Evolutionary conservation across 345 rosid genomes (phyloP).

Genomic region (Turritis glabra): DNA sequence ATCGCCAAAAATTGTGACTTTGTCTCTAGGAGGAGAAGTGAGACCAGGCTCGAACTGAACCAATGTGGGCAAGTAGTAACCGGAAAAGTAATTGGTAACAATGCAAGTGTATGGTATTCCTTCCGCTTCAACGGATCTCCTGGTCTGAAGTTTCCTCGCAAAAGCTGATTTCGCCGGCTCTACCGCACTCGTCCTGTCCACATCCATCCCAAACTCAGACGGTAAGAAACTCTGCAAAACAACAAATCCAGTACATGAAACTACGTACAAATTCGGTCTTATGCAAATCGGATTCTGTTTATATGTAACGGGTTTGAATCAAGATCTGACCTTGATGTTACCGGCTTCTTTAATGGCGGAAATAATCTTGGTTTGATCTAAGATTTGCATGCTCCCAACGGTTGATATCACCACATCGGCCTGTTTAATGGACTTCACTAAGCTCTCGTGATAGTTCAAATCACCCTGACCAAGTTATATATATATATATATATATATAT

Average conservation of each 20-base stretch:
- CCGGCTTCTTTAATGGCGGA: conserved; percentile 89
- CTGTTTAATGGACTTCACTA: conserved; percentile 69
- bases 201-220: conserved; percentile 71
- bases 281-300: background rate
- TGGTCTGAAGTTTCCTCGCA: conserved; percentile 44
- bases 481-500: background rate
- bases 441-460: conserved; percentile 60
- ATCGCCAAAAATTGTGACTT: conserved; percentile 52
- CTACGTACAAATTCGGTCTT: background rate
- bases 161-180: conserved; percentile 59
- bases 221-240: conserved; percentile 60
- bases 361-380: conserved; percentile 76
- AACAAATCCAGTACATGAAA: conserved; percentile 6
- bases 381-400: conserved; percentile 49
- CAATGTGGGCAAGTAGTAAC: conserved; percentile 49
- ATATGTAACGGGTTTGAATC: background rate
- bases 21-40: conserved; percentile 65
- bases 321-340: conserved; percentile 58
- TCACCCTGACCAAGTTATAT: conserved; percentile 27
- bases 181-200: conserved; percentile 50
- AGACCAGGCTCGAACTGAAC: conserved; percentile 48
- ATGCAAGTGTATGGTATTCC: conserved; percentile 63
- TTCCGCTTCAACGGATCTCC: conserved; percentile 58
- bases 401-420: conserved; percentile 85
- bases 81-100: conserved; percentile 49